phyloP scores from a whole-genome alignment of 73 alveolate species.

The Loxodes magnus region DNA sequence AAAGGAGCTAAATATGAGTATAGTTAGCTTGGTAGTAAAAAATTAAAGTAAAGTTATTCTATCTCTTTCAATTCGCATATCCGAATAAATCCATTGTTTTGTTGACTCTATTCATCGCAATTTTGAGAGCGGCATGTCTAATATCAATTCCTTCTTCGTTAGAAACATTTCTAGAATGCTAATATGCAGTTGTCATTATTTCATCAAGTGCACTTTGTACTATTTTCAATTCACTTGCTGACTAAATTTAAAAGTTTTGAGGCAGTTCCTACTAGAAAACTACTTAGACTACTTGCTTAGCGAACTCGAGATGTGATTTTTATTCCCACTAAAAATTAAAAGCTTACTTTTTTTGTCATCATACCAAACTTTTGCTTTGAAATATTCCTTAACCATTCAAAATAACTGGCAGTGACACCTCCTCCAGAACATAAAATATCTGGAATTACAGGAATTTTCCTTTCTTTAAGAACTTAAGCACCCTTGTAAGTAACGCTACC shows the following conservation, averaged over 20 bases:
- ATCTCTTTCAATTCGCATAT: too few species aligned
- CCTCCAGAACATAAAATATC: constrained; percentile 71
- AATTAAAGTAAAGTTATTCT: too few species aligned
- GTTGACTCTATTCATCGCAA: too few species aligned
- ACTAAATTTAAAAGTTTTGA: too few species aligned
- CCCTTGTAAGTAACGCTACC: constrained; percentile 64
- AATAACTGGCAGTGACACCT: constrained; percentile 80
- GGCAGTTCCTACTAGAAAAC: too few species aligned
- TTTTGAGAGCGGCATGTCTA: constrained; percentile 80
- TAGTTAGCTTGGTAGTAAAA: too few species aligned
- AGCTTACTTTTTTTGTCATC: constrained; percentile 53
- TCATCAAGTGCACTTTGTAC: constrained; percentile 84
- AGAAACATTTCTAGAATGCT: constrained; percentile 34
- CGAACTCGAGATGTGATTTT: too few species aligned
- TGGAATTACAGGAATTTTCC: constrained; percentile 65
- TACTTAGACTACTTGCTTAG: too few species aligned
- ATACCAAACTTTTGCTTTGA: constrained; percentile 69
- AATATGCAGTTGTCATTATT: constrained; percentile 57
- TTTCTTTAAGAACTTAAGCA: constrained; percentile 39
- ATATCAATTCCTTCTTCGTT: constrained; percentile 23
- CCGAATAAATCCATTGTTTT: too few species aligned
- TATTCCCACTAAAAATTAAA: too few species aligned
- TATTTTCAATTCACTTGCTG: constrained; percentile 41
- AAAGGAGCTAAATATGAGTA: too few species aligned
- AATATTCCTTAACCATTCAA: constrained; percentile 80